Evolutionary conservation across 768 basidiomycete genomes (phyloP), one percentile per base, ranked within the genome.

Genomic region (Pleurotus tuoliensis): DNA sequence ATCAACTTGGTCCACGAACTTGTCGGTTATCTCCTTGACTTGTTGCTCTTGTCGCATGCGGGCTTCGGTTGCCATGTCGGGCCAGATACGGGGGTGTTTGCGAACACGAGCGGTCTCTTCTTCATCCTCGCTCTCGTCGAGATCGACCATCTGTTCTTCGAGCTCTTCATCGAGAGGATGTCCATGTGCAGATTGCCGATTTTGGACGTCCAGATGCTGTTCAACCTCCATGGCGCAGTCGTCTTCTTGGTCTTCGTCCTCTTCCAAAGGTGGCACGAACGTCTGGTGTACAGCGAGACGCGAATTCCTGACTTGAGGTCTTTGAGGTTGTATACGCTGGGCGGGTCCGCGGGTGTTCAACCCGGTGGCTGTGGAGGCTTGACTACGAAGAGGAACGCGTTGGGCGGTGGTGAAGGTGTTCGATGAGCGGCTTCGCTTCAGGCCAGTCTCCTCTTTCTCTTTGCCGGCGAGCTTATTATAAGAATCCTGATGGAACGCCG

Each of bases 181-280:
- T 16, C 66, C 65, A n/a, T 67, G 63, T 9, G 62, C 60, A 44
- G 62, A 67, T 4, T 58, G 59, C 8, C 67, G 60, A 16, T 75
- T 77, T 59, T 83, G 83, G 39, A 81, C 57, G 15, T 81, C 79
- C 75, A 70, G 69, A 55, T 73, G 72, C 15, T 76, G 74, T 61
- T 82, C 89, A 38, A 88, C 64, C 24, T 89, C 86, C 86, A 90
- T 89, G 44, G 80, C 80, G 59, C 76, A 77, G 43, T 78, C 79
- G 11, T 68, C 72, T 34, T 75, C 71, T 24, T 71, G 71, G 27
- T 71, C 66, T 6, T 71, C 77, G 58, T 71, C 71, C 53, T 81
- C 77, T 57, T 79, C 71, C 56, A 71, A 67, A 52, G 46, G 53
- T 41, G 27, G 56, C 25, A 48, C 34, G 46, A 46, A 48, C 16